These are phyloP conservation scores for Eucalyptus marginata DNA, from an alignment of 345 rosid species.

Conservation along the genomic window DNA sequence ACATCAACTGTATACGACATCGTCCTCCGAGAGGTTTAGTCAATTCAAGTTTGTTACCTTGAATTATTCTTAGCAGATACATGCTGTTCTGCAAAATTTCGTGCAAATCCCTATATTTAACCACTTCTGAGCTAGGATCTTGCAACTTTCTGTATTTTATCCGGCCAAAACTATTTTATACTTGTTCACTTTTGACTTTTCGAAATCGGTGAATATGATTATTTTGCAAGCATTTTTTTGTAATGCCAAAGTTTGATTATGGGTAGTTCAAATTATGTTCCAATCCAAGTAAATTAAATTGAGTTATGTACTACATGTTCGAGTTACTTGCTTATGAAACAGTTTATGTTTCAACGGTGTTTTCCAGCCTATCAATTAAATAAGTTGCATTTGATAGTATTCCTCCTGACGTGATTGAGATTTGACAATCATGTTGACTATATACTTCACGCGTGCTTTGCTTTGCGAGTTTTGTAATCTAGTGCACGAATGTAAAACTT, in stretches of 20 bases:
- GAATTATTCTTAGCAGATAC: background rate
- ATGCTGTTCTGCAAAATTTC: background rate
- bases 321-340: background rate
- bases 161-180: background rate
- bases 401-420: background rate
- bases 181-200: background rate
- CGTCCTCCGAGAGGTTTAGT: background rate
- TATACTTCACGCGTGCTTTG: background rate
- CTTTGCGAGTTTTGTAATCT: background rate
- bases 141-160: background rate
- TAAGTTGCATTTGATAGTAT: background rate
- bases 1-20: background rate
- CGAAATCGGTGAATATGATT: background rate
- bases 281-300: background rate
- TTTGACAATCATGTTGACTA: fast-evolving
- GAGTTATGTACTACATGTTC: background rate
- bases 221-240: background rate
- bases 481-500: background rate
- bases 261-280: background rate
- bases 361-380: background rate
- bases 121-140: background rate
- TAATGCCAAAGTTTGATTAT: background rate
- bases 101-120: background rate
- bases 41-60: background rate
- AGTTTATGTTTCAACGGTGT: fast-evolving